Evolutionary conservation across 2,329 filamentous ascomycete species (phyloP).

Genomic region (Truncatella angustata): DNA sequence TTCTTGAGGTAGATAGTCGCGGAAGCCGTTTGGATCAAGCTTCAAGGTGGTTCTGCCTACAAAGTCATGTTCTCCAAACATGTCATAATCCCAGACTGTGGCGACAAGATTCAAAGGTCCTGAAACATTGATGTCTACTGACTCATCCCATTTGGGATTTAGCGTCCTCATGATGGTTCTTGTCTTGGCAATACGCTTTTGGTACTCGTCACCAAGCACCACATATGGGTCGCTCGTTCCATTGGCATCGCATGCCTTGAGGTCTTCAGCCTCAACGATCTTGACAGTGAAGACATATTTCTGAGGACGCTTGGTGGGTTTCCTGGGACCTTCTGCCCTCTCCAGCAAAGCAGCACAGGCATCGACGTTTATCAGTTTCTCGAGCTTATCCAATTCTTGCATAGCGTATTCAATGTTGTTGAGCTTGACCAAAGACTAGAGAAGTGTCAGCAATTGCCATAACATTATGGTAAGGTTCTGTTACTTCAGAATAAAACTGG

Average conservation of each 20-base stretch:
- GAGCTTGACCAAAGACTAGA: conserved; percentile 89
- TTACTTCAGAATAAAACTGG: conserved; percentile 89
- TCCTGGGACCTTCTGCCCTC: conserved; percentile 68
- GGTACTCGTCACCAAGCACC: conserved; percentile 94
- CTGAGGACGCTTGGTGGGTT: conserved; percentile 62
- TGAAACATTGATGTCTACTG: conserved; percentile 90
- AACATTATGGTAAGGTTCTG: conserved; percentile 19
- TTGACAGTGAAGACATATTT: conserved; percentile 99
- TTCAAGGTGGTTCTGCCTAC: conserved; percentile 96
- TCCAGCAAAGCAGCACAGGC: conserved; percentile 80
- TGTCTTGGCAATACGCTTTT: conserved; percentile 93
- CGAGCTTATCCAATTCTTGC: conserved; percentile 85
- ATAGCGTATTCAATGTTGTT: conserved; percentile 98
- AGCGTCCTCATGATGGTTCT: conserved; percentile 86
- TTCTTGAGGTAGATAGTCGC: conserved; percentile 91
- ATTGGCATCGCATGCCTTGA: conserved; percentile 96
- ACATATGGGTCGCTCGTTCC: conserved; percentile 96
- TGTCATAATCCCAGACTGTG: conserved; percentile 98
- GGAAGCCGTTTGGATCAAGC: conserved; percentile 95
- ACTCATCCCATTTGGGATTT: conserved; percentile 96
- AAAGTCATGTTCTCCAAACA: conserved; percentile 95
- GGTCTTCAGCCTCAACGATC: conserved; percentile 94
- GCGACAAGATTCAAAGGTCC: conserved; percentile 92
- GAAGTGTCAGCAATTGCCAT: conserved; percentile 25
- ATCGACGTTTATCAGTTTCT: conserved; percentile 88